These are phyloP conservation scores for Alternaria solani DNA, from an alignment of 2,329 filamentous ascomycete genomes.

Conservation along the genomic window DNA sequence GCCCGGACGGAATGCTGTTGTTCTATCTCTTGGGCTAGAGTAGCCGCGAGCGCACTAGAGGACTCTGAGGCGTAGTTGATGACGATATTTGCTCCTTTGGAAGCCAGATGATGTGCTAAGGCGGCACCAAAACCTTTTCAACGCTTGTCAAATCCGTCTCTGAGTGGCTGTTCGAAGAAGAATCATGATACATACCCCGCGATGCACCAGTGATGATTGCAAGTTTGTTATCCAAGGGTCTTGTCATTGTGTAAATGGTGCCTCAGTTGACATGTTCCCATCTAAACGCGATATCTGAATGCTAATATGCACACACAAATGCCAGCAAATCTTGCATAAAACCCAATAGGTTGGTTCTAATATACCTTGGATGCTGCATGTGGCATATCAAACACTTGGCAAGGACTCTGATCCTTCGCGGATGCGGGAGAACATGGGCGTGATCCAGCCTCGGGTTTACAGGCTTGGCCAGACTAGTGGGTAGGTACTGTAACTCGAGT, in stretches of 20 bases:
- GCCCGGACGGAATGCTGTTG: background rate
- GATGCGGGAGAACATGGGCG: background rate
- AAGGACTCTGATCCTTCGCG: background rate
- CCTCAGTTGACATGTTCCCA: background rate
- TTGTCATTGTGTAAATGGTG: background rate
- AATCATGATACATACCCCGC: slow-evolving; percentile 62
- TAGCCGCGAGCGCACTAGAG: slow-evolving; percentile 57
- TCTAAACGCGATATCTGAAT: background rate
- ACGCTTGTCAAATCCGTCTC: background rate
- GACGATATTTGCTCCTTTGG: slow-evolving; percentile 71
- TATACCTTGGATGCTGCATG: background rate
- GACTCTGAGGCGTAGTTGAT: slow-evolving; percentile 73
- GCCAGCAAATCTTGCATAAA: background rate
- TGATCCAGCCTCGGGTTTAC: background rate
- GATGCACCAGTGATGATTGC: slow-evolving; percentile 80
- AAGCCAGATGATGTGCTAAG: slow-evolving; percentile 72
- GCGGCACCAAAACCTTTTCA: slow-evolving; percentile 72
- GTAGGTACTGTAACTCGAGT: too few species aligned
- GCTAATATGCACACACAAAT: background rate
- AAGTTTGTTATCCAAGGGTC: slow-evolving; percentile 69
- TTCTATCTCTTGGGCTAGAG: background rate
- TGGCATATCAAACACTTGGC: background rate
- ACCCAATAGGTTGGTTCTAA: background rate
- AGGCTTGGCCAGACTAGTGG: background rate
- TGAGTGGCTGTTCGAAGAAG: background rate